A percentile compares a stretch with the other conserved stretches of the same genome.
phyloP scores from a whole-genome alignment of 2,329 filamentous ascomycete genomes.

The Curvularia hawaiiensis region DNA sequence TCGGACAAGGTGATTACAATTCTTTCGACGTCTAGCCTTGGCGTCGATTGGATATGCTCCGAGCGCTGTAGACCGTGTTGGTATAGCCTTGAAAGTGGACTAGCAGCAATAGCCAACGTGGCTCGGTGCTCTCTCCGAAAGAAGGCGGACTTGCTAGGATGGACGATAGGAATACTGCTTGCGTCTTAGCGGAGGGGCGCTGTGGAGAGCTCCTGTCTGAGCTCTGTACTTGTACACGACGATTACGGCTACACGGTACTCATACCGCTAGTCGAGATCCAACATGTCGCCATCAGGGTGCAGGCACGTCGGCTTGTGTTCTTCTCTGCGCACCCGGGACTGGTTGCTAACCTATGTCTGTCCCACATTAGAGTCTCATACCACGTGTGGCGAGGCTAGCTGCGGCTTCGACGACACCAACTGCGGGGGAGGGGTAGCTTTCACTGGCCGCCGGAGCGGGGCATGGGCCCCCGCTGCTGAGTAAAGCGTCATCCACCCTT shows the following conservation, averaged over 20 bases:
- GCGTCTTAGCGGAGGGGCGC: conserved; percentile 28
- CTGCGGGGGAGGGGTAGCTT: conserved; percentile 45
- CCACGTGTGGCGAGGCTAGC: conserved; percentile 20
- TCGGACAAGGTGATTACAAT: conserved; percentile 23
- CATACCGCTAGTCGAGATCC: conserved; percentile 2
- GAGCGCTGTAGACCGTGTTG: conserved; percentile 2
- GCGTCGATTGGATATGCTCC: neutral
- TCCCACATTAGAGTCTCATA: conserved; percentile 23
- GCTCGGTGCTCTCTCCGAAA: conserved; percentile 42
- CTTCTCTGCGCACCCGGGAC: conserved; percentile 5
- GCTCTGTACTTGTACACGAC: conserved; percentile 11
- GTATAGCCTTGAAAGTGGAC: conserved; percentile 9
- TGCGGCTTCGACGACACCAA: conserved; percentile 20
- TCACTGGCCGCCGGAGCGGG: conserved; percentile 38
- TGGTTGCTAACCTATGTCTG: conserved; percentile 9
- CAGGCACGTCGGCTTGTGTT: neutral
- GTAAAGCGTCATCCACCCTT: conserved; percentile 29
- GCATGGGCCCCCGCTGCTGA: conserved; percentile 29
- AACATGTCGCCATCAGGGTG: conserved; percentile 3
- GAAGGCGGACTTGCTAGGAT: conserved; percentile 37
- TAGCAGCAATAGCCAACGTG: conserved; percentile 4
- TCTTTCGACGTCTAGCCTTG: conserved; percentile 3
- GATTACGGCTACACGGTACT: conserved; percentile 7
- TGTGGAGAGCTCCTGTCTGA: conserved; percentile 14
- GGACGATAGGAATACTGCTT: conserved; percentile 26